These are phyloP conservation scores for Clonostachys rhizophaga DNA, from an alignment of 2,329 filamentous ascomycete species.

Conservation along the genomic window DNA sequence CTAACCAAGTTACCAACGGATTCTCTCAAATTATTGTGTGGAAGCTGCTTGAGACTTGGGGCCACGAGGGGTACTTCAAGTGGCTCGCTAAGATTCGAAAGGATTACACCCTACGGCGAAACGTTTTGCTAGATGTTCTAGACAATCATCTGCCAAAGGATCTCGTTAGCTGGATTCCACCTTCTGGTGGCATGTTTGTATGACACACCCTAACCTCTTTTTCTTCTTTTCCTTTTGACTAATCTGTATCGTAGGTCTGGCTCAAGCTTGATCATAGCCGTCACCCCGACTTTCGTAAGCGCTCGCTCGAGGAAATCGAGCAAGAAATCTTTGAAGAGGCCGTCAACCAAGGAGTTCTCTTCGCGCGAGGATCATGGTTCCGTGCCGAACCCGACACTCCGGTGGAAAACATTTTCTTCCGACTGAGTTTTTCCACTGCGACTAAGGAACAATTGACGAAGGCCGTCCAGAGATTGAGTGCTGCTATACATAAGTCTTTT, in stretches of 20 bases:
- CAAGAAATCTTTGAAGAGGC: slow-evolving; percentile 71
- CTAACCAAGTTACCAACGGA: slow-evolving; percentile 74
- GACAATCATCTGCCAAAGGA: slow-evolving; percentile 65
- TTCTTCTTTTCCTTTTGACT: neutral
- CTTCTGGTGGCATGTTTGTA: slow-evolving; percentile 84
- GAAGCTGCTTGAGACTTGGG: slow-evolving; percentile 83
- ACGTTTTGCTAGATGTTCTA: slow-evolving; percentile 70
- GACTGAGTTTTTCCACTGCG: slow-evolving; percentile 78
- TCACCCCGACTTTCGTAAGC: no score
- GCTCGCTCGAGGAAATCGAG: slow-evolving; percentile 46
- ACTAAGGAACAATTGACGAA: slow-evolving; percentile 19
- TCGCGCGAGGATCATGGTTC: slow-evolving; percentile 83
- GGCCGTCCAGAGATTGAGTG: no score
- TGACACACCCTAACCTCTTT: slow-evolving; percentile 23
- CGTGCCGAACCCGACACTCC: slow-evolving; percentile 57
- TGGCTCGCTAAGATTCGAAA: slow-evolving; percentile 76
- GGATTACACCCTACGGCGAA: slow-evolving; percentile 69
- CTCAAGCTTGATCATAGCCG: no score
- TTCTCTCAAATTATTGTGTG: slow-evolving; percentile 73
- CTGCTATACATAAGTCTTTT: neutral
- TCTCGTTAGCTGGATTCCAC: slow-evolving; percentile 70
- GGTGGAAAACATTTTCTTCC: slow-evolving; percentile 67
- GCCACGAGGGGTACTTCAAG: slow-evolving; percentile 77
- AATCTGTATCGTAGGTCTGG: neutral
- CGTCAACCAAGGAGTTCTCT: slow-evolving; percentile 66